Evolutionary conservation across 345 rosid species (phyloP), one percentile per base, ranked within the genome.

Genomic region (Bruguiera sexangula): DNA sequence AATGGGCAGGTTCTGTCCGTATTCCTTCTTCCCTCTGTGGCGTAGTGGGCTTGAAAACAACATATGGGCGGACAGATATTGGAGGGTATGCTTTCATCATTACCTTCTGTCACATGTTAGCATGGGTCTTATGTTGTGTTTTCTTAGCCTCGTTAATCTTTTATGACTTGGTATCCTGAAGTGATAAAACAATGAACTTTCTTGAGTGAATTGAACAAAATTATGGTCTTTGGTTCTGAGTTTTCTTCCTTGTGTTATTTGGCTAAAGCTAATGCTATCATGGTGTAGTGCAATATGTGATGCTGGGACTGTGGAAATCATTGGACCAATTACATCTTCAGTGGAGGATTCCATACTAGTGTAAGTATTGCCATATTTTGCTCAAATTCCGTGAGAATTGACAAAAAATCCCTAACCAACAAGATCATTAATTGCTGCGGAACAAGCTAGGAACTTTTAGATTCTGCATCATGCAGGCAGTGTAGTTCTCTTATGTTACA

Each of bases 1-100:
- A 60, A 65, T 79, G 43, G 65, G 81, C 91, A 92, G 97, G 97
- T 81, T 92, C 96, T 26, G 52, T 92, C 71, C 90, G 97, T 18
- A 85, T 87, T 56, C 96, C 97, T 67, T 82, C 94, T 52, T 81
- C 92, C 66, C 96, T 92, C 22, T 92, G 94, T 63, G 97, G 97
- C 67, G 82, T 92, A 54, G 95, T 85, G 63, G 97, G 96, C 64
- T 78, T 92, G 83, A 89, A 92, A 81, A 84, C 97, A 58, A 92
- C 96, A 54, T 88, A 86, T 75, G 96, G 91, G 29, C 85, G 94
- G 65, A 89, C 94, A 6, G 87, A 85, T 80, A 81, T 88, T 80
- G 69, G 69, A 72, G 97, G 97, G 97, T 92, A 78, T 79, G 77
- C 73, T 48, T 51, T 54, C 60, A 37, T 10, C 6, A 19, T 26